Conservation (phyloP, 768 basidiomycete genomes). For the Saitozyma sp. region DNA sequence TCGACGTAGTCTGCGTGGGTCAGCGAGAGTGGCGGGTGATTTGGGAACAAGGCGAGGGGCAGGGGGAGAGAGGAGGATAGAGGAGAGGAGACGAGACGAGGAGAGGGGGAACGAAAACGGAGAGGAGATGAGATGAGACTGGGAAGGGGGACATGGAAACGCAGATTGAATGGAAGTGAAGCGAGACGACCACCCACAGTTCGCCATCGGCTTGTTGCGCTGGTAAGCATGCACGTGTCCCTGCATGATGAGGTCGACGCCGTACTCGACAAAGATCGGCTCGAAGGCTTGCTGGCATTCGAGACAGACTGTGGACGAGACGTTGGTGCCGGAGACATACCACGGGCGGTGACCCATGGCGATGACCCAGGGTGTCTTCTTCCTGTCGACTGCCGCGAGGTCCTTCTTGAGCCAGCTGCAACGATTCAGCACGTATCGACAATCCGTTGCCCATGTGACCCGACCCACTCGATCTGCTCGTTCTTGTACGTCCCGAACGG, state of each 20-base stretch:
- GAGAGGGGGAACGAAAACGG: no score
- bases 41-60: no score
- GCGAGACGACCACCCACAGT: constrained; percentile 4
- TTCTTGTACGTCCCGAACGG: background rate
- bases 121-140: no score
- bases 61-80: background rate
- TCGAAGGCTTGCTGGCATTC: constrained; percentile 9
- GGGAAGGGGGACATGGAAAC: no score
- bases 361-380: constrained; percentile 22
- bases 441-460: no score
- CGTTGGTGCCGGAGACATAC: constrained; percentile 3
- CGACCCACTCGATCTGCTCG: constrained; percentile 7
- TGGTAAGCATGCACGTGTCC: constrained; percentile 14
- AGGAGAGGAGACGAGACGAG: background rate
- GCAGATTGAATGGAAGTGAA: background rate
- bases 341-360: constrained; percentile 20
- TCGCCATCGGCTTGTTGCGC: constrained; percentile 7
- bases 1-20: constrained; percentile 9
- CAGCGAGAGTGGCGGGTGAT: background rate
- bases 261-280: constrained; percentile 7
- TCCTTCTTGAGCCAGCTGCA: constrained; percentile 5
- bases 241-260: constrained; percentile 12
- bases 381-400: constrained; percentile 16
- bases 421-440: no score
- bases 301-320: background rate